Evolutionary conservation across 2,329 filamentous ascomycete genomes (phyloP), one percentile per base, ranked within the genome.

Genomic region (Periconia sp.): DNA sequence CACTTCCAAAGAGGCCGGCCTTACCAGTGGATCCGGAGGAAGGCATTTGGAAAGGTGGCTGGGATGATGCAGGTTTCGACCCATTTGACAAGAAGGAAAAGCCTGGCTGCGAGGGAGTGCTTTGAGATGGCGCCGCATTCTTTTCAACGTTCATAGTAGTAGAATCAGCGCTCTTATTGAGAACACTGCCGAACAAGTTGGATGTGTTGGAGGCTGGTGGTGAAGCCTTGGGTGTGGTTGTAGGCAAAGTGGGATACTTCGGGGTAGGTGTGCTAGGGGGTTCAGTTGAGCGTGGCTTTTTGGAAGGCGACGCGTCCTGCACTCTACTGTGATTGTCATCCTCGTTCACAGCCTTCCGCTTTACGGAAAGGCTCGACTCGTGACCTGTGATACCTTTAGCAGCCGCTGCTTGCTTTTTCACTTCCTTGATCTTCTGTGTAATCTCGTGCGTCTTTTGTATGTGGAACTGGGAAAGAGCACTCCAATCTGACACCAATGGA

Each of bases 311-410:
- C 18, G 58, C 49, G 43, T 65, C 55, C 5, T 58, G 60, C 7
- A 41, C 11, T 15, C 62, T 61, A 11, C 37, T 49, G 20, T 42
- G 55, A 17, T 27, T 17, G 6, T 58, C 59, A 8, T 65, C 62
- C 15, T 49, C 59, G 10, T 55, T 59, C 10, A 6, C 14, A 17
- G 43, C 43, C 50, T 69, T 71, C 40, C 68, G 69, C 54, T 72
- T 71, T 2, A 63, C 69, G n/a, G 68, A 72, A 20, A 72, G 45
- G 8, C 55, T 56, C 3, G 69, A 69, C 48, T 72, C 70, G 27
- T 60, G 55, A 9, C 70, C 69, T 37, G 69, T 71, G 42, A 72
- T 52, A 1, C 70, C 70, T 44, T 65, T 69, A 6, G 56, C 58
- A 1, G 54, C 46, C 14, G 70, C 69, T 5, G 57, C 63, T 42